These are phyloP conservation scores for Nemania sp. DNA, from an alignment of 2,329 filamentous ascomycete species.

Conservation along the genomic window DNA sequence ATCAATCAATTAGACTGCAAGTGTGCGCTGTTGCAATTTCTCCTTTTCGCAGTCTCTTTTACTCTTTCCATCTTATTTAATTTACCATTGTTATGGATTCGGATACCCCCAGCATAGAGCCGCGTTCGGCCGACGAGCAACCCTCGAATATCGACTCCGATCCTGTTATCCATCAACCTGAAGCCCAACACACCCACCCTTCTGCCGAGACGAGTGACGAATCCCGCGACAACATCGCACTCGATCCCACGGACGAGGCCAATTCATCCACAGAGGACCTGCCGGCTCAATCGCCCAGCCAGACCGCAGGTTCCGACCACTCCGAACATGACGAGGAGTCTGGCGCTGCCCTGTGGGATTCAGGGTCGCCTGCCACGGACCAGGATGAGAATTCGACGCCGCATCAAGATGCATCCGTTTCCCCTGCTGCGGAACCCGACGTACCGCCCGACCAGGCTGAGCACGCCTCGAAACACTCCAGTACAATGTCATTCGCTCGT, in stretches of 20 bases:
- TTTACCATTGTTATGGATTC: constrained; percentile 47
- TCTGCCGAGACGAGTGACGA: constrained; percentile 9
- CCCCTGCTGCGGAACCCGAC: not conserved
- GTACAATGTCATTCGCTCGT: constrained; percentile 66
- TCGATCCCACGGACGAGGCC: constrained; percentile 24
- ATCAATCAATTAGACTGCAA: constrained; percentile 10
- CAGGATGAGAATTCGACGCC: not conserved
- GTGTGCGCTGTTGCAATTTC: constrained; percentile 27
- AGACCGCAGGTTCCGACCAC: constrained; percentile 33
- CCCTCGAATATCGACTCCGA: constrained; percentile 21
- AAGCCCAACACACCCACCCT: constrained; percentile 12
- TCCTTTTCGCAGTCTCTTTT: constrained; percentile 26
- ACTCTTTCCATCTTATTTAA: constrained; percentile 38
- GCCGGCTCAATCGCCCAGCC: constrained; percentile 23
- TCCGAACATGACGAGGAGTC: constrained; percentile 34
- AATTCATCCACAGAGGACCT: constrained; percentile 23
- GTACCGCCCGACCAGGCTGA: not conserved
- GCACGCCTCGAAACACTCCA: constrained; percentile 57
- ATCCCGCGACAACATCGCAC: not conserved
- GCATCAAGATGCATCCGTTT: constrained; percentile 2
- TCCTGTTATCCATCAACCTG: constrained; percentile 9
- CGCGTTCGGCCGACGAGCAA: constrained; percentile 41
- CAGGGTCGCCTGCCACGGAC: not conserved
- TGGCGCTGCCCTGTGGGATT: constrained; percentile 36
- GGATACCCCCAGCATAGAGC: constrained; percentile 49